phyloP scores from a whole-genome alignment of 129 eudicot species.

The Daucus carota region DNA sequence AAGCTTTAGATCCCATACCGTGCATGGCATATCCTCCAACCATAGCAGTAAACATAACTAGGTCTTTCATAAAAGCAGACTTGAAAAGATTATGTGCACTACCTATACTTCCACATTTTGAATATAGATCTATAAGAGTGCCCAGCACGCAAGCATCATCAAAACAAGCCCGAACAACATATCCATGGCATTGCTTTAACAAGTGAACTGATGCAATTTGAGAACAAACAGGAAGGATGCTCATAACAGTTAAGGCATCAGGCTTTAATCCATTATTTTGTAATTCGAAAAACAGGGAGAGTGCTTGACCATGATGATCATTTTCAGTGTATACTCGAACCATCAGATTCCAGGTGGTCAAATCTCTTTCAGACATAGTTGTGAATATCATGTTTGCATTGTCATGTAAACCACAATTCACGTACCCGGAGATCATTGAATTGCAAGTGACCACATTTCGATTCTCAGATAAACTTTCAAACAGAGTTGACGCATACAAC shows the following conservation, averaged over 20 bases:
- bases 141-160: constrained; percentile 50
- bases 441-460: constrained; percentile 55
- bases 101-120: constrained; percentile 64
- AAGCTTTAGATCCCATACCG: constrained; percentile 80
- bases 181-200: constrained; percentile 81
- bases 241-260: constrained; percentile 57
- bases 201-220: constrained; percentile 51
- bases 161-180: constrained; percentile 45
- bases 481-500: constrained; percentile 50
- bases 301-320: constrained; percentile 34
- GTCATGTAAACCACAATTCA: constrained; percentile 32
- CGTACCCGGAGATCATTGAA: constrained; percentile 58
- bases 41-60: constrained; percentile 78
- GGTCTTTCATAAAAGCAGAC: constrained; percentile 44
- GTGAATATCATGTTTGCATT: constrained; percentile 39
- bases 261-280: constrained; percentile 52
- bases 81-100: constrained; percentile 47
- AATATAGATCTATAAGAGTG: constrained; percentile 65
- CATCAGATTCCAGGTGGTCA: constrained; percentile 89
- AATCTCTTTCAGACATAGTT: constrained; percentile 44
- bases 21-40: constrained; percentile 83
- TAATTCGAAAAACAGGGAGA: constrained; percentile 44
- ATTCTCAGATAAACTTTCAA: constrained; percentile 36
- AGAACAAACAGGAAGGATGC: constrained; percentile 62
- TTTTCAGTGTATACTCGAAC: constrained; percentile 57